Base-by-base conservation (phyloP, 495 filamentous ascomycete species). In the Podospora bellae-mahoneyi region DNA sequence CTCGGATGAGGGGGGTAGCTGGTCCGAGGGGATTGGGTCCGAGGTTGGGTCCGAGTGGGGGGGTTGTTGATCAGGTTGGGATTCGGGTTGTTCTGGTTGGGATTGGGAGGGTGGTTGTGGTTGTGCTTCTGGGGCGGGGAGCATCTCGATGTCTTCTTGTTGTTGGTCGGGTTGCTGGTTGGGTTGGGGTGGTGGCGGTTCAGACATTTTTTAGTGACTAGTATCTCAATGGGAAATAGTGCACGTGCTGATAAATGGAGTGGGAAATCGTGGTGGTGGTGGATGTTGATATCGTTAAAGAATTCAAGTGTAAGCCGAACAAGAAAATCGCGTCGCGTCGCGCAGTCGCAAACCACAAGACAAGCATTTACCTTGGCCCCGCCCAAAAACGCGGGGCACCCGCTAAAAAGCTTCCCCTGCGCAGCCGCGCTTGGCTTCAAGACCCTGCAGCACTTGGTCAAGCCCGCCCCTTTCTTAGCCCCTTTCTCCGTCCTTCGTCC, bases 91-190 rank as follows among this genome's bases (percentile, higher is more conserved):
- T 30, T 16, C 18, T 15, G 27, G n/a, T 53, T 44, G 53, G 44
- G 27, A 10, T 34, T 15, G 58, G 16, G 63, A 61, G n/a, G 53
- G 60, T 54, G 28, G 34, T 65, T 34, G 59, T 54, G 48, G 15
- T 62, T 55, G 61, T 7, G 30, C 30, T 5, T 32, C 30, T 19
- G 59, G 62, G 5, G 20, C 20, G 39, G 63, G 34, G 64, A 27
- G n/a, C 65, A 62, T 71, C 16, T 68, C 60, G 60, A 58, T 57
- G 60, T 72, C 62, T 10, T 28, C 4, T 56, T 72, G 68, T 15
- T 62, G 57, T 44, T 65, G 30, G 4, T 28, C 5, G 57, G 70
- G 67, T 15, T 62, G 57, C 30, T 65, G 59, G 68, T 15, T 55
- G 57, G n/a, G 55, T 58, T 19, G 55, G 5, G n/a, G 63, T 10